These are phyloP conservation scores for Candida stauntonica DNA, from an alignment of 805 yeast genomes.

Conservation along the genomic window DNA sequence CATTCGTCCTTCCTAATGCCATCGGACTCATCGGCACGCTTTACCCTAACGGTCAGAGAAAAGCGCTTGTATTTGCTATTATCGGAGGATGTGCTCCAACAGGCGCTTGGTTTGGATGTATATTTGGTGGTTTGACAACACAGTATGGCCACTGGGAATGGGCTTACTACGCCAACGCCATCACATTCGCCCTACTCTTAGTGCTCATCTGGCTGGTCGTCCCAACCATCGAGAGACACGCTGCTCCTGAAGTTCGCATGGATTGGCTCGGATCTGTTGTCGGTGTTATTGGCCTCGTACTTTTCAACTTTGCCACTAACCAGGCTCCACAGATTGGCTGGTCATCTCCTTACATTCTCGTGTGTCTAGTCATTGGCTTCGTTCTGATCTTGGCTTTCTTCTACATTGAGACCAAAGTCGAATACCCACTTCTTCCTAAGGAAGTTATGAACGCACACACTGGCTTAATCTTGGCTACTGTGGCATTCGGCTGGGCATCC, in stretches of 20 bases:
- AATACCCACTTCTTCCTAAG: slow-evolving; percentile 51
- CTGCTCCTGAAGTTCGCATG: slow-evolving; percentile 28
- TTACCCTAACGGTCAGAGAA: slow-evolving; percentile 41
- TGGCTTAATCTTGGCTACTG: slow-evolving; percentile 43
- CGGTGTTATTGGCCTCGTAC: slow-evolving; percentile 56
- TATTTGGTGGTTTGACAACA: slow-evolving; percentile 47
- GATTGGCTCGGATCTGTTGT: slow-evolving; percentile 52
- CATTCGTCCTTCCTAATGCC: slow-evolving; percentile 54
- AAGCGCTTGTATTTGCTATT: slow-evolving; percentile 48
- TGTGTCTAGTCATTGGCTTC: slow-evolving; percentile 47
- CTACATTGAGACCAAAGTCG: slow-evolving; percentile 40
- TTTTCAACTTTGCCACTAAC: slow-evolving; percentile 68
- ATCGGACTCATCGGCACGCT: slow-evolving; percentile 50
- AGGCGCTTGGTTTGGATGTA: slow-evolving; percentile 52
- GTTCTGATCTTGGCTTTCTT: slow-evolving; percentile 42
- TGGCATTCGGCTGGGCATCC: slow-evolving; percentile 71
- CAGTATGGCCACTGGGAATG: slow-evolving; percentile 44
- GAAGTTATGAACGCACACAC: slow-evolving; percentile 42
- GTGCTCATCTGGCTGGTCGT: slow-evolving; percentile 30
- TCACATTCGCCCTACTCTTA: slow-evolving; percentile 31
- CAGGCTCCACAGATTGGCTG: slow-evolving; percentile 76
- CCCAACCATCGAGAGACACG: slow-evolving; percentile 28
- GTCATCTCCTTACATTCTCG: slow-evolving; percentile 54
- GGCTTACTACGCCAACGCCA: slow-evolving; percentile 41
- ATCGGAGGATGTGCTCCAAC: slow-evolving; percentile 59